A percentile compares a stretch with the other conserved stretches of the same genome.
phyloP scores from a whole-genome alignment of 2,329 filamentous ascomycete genomes.

The Trichoderma lentiforme region DNA sequence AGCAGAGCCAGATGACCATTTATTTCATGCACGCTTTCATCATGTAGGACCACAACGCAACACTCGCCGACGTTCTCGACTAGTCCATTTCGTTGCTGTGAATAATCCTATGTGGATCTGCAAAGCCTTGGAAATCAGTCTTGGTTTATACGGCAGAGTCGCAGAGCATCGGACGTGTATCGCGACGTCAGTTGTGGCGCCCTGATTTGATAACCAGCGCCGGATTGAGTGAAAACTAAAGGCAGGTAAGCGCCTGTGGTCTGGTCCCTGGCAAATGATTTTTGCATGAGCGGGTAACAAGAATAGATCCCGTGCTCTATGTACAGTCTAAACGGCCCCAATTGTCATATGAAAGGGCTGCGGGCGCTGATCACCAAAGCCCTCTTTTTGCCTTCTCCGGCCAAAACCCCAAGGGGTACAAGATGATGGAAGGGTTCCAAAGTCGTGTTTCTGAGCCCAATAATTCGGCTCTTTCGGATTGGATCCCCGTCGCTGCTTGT shows the following conservation, averaged over 20 bases:
- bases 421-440: not conserved
- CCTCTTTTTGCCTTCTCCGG: not conserved
- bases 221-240: not conserved
- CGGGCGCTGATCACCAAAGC: not conserved
- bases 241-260: not conserved
- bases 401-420: not conserved
- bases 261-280: constrained; percentile 12
- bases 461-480: not conserved
- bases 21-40: constrained; percentile 16
- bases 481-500: not conserved
- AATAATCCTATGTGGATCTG: constrained; percentile 1
- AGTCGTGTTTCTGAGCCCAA: not conserved
- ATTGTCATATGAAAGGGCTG: not conserved
- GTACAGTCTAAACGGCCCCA: constrained; percentile 13
- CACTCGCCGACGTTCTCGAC: constrained; percentile 12
- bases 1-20: constrained; percentile 18
- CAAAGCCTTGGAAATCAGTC: not conserved
- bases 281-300: constrained; percentile 44
- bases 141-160: not conserved
- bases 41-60: constrained; percentile 15
- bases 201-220: not conserved
- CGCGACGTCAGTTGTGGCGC: not conserved
- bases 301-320: constrained; percentile 26
- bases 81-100: constrained; percentile 3
- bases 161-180: not conserved